Evolutionary conservation across 352 stramenopile species (phyloP), one percentile per base, ranked within the genome.

Genomic region (Phytophthora cryptogea): DNA sequence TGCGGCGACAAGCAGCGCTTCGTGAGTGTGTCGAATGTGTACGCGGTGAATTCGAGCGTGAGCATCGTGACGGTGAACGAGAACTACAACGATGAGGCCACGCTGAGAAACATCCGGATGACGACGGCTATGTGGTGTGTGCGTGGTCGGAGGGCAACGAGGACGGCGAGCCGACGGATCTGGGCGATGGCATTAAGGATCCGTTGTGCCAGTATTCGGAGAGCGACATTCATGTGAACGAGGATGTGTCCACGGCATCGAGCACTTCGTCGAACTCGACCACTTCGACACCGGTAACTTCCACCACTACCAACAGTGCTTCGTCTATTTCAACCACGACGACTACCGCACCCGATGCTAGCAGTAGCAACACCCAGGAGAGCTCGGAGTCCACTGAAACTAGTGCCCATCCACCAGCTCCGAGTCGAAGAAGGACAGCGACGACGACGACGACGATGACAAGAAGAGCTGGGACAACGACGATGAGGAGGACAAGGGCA

Each of bases 1-100:
- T 80, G 64, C 51, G 72, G 70, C 11, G 58, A 66, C 23, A 68
- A 56, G 48, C 72, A 78, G 55, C 70, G 73, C 30, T 68, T 70
- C 26, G 66, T 82, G 17, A 66, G 54, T 4, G 56, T 82, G 28
- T 75, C 70, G 11, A 82, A 82, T 17, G 70, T 82, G 47, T 72
- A 72, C 45, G 67, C 63, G 2, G 69, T 78, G 37, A 71, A 76
- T 44, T 69, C 72, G n/a, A 64, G 70, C 39, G 48, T 66, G 31
- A 69, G 57, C 20, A 56, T 78, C 7, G 72, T 81, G 36, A 76
- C 72, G 2, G 69, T 81, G 35, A 79, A 80, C 59, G 43, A 68
- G 14, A 80, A 83, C 62, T 71, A 68, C 47, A 52, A 23, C 6
- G 72, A 83, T 37, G 56, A 74, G 43, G 69, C 69, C 31, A 75